Percentiles rank a stretch among this genome's conserved stretches.
Evolutionary conservation across 164 flowering plant species (phyloP).

Genomic region (Tinospora cordifolia): DNA sequence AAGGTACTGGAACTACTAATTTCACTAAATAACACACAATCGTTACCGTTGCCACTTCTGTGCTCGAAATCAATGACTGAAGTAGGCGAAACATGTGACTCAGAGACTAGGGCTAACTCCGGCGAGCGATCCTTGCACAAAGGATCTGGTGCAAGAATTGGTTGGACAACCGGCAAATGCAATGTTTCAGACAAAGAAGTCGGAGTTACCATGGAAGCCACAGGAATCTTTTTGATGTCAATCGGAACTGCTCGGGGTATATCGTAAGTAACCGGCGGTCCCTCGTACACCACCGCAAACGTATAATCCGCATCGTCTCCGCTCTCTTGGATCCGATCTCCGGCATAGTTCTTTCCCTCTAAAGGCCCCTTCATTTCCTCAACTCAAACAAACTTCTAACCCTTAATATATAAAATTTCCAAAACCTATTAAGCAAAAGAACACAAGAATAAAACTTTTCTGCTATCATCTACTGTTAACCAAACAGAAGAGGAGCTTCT

Average conservation of each 20-base stretch:
- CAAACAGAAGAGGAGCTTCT: neutral
- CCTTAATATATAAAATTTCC: neutral
- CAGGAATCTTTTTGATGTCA: constrained; percentile 47
- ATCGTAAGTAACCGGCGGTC: constrained; percentile 51
- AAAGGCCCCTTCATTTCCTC: constrained; percentile 40
- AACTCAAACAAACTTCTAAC: neutral
- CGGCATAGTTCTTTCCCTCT: constrained; percentile 36
- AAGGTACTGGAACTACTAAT: constrained; percentile 19
- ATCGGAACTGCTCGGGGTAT: constrained; percentile 59
- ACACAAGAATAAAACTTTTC: neutral
- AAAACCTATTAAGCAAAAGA: neutral
- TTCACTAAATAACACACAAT: constrained; percentile 36
- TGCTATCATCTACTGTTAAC: constrained; percentile 1
- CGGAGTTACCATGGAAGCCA: constrained; percentile 38
- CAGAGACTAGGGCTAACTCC: constrained; percentile 19
- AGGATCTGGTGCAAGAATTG: constrained; percentile 27
- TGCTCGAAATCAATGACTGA: constrained; percentile 19
- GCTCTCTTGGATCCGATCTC: constrained; percentile 19
- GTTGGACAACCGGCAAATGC: constrained; percentile 60
- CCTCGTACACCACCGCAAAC: constrained; percentile 66
- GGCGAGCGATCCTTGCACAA: constrained; percentile 14
- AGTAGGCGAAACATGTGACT: constrained; percentile 15
- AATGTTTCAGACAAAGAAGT: constrained; percentile 22
- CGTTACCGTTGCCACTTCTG: constrained; percentile 10
- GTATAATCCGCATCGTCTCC: constrained; percentile 48